These are phyloP conservation scores for Blastobotrys indianensis DNA, from an alignment of 1,139 yeast species.

Conservation along the genomic window DNA sequence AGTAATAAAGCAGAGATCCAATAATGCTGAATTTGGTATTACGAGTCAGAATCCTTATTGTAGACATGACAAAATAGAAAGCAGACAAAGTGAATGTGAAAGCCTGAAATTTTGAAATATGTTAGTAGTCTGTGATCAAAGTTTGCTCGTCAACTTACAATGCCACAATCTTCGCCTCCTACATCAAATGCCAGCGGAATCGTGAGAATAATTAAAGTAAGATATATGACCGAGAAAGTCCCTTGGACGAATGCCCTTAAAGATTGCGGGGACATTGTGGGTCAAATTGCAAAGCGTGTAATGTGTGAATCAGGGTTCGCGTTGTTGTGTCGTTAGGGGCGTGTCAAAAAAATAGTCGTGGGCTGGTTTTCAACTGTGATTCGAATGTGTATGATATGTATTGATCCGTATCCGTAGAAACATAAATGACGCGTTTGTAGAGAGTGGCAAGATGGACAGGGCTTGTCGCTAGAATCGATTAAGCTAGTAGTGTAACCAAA, in stretches of 20 bases:
- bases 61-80: slow-evolving; percentile 66
- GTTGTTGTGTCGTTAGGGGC: neutral
- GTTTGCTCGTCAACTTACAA: slow-evolving; percentile 38
- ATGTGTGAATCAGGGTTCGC: too few relatives aligned
- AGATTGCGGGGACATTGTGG: slow-evolving; percentile 6
- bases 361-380: too few relatives aligned
- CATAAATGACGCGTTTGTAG: too few relatives aligned
- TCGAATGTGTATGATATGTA: too few relatives aligned
- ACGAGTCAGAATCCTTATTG: slow-evolving; percentile 54
- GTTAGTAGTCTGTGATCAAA: neutral
- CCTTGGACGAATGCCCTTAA: slow-evolving; percentile 23
- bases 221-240: slow-evolving; percentile 29
- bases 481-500: too few relatives aligned
- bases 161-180: slow-evolving; percentile 86
- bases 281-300: neutral
- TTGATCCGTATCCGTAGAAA: too few relatives aligned
- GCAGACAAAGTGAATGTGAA: slow-evolving; percentile 71
- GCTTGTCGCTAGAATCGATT: too few relatives aligned
- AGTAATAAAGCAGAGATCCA: slow-evolving; percentile 59
- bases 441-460: too few relatives aligned
- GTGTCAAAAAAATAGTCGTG: neutral
- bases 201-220: slow-evolving; percentile 67
- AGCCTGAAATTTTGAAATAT: neutral
- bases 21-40: slow-evolving; percentile 44
- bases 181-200: slow-evolving; percentile 94